These are phyloP conservation scores for Balakata baccata DNA, from an alignment of 345 rosid species.

Conservation along the genomic window DNA sequence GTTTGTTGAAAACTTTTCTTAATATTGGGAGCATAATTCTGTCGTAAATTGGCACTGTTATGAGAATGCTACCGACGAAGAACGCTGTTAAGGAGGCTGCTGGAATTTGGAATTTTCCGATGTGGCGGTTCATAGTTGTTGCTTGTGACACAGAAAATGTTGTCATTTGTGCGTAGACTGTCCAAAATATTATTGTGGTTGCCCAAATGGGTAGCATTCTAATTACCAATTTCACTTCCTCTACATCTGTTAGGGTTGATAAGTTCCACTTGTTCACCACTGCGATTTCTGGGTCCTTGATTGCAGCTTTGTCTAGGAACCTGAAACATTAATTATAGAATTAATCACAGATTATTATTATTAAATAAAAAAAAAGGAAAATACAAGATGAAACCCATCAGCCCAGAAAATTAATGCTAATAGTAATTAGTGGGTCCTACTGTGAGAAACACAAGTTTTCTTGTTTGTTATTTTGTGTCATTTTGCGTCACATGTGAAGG, in stretches of 20 bases:
- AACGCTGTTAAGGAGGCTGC: constrained; percentile 70
- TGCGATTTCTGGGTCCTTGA: constrained; percentile 39
- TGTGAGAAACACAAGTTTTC: not conserved
- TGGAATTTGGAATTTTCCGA: constrained; percentile 75
- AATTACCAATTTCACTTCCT: constrained; percentile 82
- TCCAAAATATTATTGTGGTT: constrained; percentile 85
- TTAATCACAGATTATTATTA: not conserved
- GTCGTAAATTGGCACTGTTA: constrained; percentile 81
- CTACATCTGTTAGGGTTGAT: constrained; percentile 83
- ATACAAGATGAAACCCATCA: no score
- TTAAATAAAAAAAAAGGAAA: no score
- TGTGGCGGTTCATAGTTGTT: constrained; percentile 81
- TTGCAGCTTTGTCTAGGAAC: constrained; percentile 82
- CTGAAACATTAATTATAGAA: constrained; percentile 36
- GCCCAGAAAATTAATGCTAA: no score
- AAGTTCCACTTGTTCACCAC: constrained; percentile 63
- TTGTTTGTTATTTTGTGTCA: not conserved
- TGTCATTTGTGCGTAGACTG: constrained; percentile 91
- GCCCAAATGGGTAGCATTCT: constrained; percentile 95
- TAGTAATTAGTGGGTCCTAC: not conserved
- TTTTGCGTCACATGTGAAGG: not conserved
- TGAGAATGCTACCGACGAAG: constrained; percentile 79
- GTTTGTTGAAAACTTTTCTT: constrained; percentile 50
- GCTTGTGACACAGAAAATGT: constrained; percentile 94
- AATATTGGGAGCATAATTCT: constrained; percentile 51